phyloP scores from a whole-genome alignment of 805 yeast genomes.

The Alloascoidea hylecoeti region DNA sequence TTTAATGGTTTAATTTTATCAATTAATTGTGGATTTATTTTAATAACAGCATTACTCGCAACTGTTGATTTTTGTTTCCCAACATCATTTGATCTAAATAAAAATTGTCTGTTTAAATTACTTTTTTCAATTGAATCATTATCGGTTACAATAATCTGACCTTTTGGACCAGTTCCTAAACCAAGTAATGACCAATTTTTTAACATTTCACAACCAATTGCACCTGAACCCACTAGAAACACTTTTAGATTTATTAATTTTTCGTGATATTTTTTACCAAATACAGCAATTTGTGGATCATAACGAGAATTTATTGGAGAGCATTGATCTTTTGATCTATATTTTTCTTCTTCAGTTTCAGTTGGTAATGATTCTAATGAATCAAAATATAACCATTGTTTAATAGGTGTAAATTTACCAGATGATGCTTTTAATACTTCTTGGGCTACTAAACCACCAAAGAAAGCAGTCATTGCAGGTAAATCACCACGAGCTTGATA shows the following conservation, averaged over 20 bases:
- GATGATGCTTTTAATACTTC: slow-evolving; percentile 93
- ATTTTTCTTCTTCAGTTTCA: slow-evolving; percentile 30
- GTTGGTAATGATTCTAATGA: slow-evolving; percentile 81
- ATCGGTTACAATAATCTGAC: slow-evolving; percentile 78
- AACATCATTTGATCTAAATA: slow-evolving; percentile 90
- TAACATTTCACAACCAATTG: slow-evolving; percentile 97
- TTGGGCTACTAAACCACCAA: slow-evolving; percentile 93
- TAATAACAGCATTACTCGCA: slow-evolving; percentile 72
- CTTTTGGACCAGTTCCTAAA: slow-evolving; percentile 81
- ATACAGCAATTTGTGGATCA: slow-evolving; percentile 92
- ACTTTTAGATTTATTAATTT: slow-evolving; percentile 63
- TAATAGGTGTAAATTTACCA: slow-evolving; percentile 87
- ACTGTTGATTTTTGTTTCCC: slow-evolving; percentile 84
- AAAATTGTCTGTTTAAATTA: slow-evolving; percentile 89
- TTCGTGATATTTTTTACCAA: slow-evolving; percentile 69
- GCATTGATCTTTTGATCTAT: slow-evolving; percentile 55
- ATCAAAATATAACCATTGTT: slow-evolving; percentile 88
- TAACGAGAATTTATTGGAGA: slow-evolving; percentile 72
- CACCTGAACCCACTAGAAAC: slow-evolving; percentile 95
- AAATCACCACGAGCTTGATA: slow-evolving; percentile 86
- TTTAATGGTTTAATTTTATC: slow-evolving; percentile 65
- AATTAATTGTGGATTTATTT: slow-evolving; percentile 71
- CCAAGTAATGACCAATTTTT: slow-evolving; percentile 98
- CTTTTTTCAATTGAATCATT: slow-evolving; percentile 93
- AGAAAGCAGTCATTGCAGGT: slow-evolving; percentile 78